These are phyloP conservation scores for Ricinus communis DNA, from an alignment of 345 rosid species.

Conservation along the genomic window DNA sequence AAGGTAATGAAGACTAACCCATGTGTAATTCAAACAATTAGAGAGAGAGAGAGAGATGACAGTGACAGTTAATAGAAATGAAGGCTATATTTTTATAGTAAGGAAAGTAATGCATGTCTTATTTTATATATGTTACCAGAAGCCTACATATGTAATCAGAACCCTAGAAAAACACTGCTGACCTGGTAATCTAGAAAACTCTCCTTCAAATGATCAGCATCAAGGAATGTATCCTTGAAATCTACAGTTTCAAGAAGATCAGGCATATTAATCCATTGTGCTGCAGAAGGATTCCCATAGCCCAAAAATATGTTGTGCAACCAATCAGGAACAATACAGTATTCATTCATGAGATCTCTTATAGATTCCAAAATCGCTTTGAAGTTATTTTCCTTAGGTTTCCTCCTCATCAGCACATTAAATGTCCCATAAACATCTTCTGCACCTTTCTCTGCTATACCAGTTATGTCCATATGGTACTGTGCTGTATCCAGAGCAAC, in stretches of 20 bases:
- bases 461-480: constrained; percentile 93
- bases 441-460: constrained; percentile 88
- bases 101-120: background rate
- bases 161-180: constrained; percentile 12
- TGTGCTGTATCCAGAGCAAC: constrained; percentile 96
- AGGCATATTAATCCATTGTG: constrained; percentile 99
- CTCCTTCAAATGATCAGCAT: constrained; percentile 71
- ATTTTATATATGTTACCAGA: background rate
- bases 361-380: constrained; percentile 98
- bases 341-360: constrained; percentile 99
- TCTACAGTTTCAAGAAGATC: constrained; percentile 81
- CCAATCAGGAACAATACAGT: constrained; percentile 98
- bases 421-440: constrained; percentile 91
- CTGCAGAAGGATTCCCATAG: constrained; percentile 98
- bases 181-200: constrained; percentile 84
- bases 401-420: constrained; percentile 93
- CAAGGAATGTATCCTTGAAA: constrained; percentile 92
- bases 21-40: no score
- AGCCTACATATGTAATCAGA: no score
- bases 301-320: constrained; percentile 93
- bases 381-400: constrained; percentile 98
- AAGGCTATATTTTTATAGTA: background rate
- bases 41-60: background rate
- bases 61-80: background rate
- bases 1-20: background rate